phyloP scores from a whole-genome alignment of 495 filamentous ascomycete genomes.

The Apodospora peruviana region DNA sequence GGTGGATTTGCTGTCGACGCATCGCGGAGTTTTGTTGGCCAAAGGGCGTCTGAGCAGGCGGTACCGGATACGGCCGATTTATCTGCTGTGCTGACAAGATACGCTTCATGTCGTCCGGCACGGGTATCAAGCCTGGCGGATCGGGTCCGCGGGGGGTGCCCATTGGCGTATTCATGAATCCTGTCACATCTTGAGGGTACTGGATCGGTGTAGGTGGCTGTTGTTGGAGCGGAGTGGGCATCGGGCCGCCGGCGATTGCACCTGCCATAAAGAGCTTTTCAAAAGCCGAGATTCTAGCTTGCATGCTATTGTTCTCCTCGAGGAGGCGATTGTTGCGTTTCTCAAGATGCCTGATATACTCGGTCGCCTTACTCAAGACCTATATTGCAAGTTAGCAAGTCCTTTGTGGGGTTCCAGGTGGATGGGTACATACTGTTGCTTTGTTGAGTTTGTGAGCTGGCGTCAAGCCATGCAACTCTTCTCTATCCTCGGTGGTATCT shows the following conservation, averaged over 20 bases:
- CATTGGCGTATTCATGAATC: constrained; percentile 29
- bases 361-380: constrained; percentile 86
- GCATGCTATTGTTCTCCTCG: constrained; percentile 73
- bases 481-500: constrained; percentile 63
- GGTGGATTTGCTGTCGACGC: constrained; percentile 43
- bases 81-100: constrained; percentile 49
- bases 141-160: constrained; percentile 24
- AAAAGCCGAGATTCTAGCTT: constrained; percentile 61
- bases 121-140: constrained; percentile 66
- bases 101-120: constrained; percentile 72
- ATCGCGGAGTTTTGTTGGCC: constrained; percentile 29
- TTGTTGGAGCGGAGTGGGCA: constrained; percentile 42
- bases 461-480: constrained; percentile 72
- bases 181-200: constrained; percentile 32
- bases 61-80: constrained; percentile 41
- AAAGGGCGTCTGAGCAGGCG: constrained; percentile 25
- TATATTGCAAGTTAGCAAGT: constrained; percentile 16
- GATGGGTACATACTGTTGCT: constrained; percentile 63
- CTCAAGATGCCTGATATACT: constrained; percentile 92
- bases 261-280: constrained; percentile 62
- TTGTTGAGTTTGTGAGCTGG: constrained; percentile 92
- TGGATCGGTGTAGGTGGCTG: constrained; percentile 43
- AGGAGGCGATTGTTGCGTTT: constrained; percentile 75
- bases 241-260: constrained; percentile 42
- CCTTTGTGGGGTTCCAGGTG: neutral